phyloP scores from a whole-genome alignment of 208 protist species.

The Phytomonas serpens region DNA sequence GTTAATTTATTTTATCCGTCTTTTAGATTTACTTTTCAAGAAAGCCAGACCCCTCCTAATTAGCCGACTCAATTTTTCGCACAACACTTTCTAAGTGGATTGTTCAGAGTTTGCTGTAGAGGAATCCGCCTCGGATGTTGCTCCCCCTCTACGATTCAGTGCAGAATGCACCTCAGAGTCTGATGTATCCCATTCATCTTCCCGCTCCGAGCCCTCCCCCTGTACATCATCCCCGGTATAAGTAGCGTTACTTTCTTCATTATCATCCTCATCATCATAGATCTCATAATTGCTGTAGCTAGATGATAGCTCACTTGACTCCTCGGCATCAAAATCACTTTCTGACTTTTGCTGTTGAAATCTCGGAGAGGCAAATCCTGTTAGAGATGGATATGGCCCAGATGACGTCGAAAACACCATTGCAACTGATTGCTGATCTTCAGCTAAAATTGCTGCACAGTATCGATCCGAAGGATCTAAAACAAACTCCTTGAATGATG shows the following conservation, averaged over 20 bases:
- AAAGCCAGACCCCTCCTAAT: neutral
- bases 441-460: conserved; percentile 69
- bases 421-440: conserved; percentile 51
- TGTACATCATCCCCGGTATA: conserved; percentile 23
- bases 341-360: conserved; percentile 27
- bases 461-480: conserved; percentile 81
- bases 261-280: conserved; percentile 24
- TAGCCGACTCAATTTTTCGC: conserved; percentile 7
- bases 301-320: conserved; percentile 25
- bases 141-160: neutral
- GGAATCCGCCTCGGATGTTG: conserved; percentile 1
- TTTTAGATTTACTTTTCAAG: neutral
- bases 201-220: conserved; percentile 15
- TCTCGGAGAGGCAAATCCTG: conserved; percentile 48
- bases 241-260: conserved; percentile 19
- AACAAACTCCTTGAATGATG: conserved; percentile 61
- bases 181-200: conserved; percentile 10
- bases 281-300: conserved; percentile 12
- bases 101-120: neutral
- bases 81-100: neutral
- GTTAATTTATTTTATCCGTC: conserved; percentile 3
- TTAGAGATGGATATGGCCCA: conserved; percentile 49
- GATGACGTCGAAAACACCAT: conserved; percentile 75
- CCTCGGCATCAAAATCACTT: conserved; percentile 32
- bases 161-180: neutral